Evolutionary conservation across 345 rosid genomes (phyloP).

Genomic region (Triadica sebifera): DNA sequence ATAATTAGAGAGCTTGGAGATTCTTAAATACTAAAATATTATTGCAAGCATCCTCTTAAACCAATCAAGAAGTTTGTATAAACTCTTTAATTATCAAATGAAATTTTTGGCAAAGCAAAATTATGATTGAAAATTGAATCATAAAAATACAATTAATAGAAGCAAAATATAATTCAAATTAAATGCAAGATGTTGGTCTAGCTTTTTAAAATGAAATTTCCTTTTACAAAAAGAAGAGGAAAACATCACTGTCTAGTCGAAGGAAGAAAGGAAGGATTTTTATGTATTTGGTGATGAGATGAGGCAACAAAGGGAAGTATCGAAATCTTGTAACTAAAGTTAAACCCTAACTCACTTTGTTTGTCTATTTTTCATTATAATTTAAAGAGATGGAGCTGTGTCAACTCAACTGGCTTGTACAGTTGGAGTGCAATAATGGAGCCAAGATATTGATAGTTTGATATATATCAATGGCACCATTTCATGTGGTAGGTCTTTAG

Average conservation of each 20-base stretch:
- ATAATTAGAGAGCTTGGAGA: too few species aligned
- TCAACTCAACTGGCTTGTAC: constrained; percentile 11
- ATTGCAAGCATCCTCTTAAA: too few species aligned
- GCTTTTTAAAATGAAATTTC: constrained; percentile 3
- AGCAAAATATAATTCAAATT: constrained; percentile 1
- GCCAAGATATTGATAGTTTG: not conserved
- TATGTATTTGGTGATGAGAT: constrained; percentile 7
- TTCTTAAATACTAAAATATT: too few species aligned
- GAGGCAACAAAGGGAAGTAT: constrained; percentile 2
- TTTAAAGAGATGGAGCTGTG: too few species aligned
- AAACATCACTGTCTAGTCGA: constrained; percentile 13
- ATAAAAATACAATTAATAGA: too few species aligned
- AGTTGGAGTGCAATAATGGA: constrained; percentile 23
- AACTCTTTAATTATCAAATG: too few species aligned
- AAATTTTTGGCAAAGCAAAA: too few species aligned
- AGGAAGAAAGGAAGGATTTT: too few species aligned
- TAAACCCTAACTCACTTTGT: not conserved
- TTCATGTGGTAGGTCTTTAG: too few species aligned
- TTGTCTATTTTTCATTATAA: not conserved
- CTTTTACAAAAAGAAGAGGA: constrained; percentile 21
- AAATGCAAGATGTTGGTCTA: not conserved
- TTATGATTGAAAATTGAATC: too few species aligned
- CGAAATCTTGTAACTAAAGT: constrained; percentile 22
- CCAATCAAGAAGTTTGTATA: too few species aligned
- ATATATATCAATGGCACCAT: constrained; percentile 19